Base-by-base conservation (phyloP, 768 basidiomycete genomes). In the Mycena kentingensis region DNA sequence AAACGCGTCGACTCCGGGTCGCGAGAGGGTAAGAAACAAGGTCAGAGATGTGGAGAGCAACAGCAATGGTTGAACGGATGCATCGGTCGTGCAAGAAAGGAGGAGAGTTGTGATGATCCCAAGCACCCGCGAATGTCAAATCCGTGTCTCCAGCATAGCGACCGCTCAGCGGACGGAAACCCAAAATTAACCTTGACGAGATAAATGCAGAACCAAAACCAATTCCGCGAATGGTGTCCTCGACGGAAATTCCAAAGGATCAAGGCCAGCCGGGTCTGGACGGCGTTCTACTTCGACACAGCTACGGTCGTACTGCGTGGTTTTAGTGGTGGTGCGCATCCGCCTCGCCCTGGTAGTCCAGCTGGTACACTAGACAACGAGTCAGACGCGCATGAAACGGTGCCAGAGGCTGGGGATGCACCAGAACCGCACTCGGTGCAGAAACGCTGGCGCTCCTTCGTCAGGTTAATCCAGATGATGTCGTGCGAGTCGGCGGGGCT, bases 401-500 rank as follows among this genome's bases (percentile, higher is more conserved):
- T 10, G 18, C 10, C 29, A 19, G 44, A n/a, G 1, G 21, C 39
- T 34, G 53, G 44, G 42, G 25, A 73, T 85, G 45, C 65, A 95
- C 93, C 91, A 50, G 88, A 93, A 62, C 95, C 95, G 61, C 95
- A 98, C 73, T 98, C 95, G 12, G 82, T 77, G 84, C 95, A 98
- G 67, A 95, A 88, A 57, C 78, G 76, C 60, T 79, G 76, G 70
- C 85, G 83, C 63, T 87, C 78, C 62, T 82, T 78, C 54, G 70
- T 77, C 62, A 90, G 58, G 55, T 67, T 80, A 69, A 93, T 84
- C 95, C 95, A 98, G 63, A 85, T 77, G 48, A 94, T 79, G 63
- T 98, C 93, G 73, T 98, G 96, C 28, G 93, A 95, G 72, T 98
- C 96, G 38, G 89, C 91, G 10, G 96, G 96, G 65, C 80, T 85